These are phyloP conservation scores for Clitoria ternatea DNA, from an alignment of 306 rosid species.

Conservation along the genomic window DNA sequence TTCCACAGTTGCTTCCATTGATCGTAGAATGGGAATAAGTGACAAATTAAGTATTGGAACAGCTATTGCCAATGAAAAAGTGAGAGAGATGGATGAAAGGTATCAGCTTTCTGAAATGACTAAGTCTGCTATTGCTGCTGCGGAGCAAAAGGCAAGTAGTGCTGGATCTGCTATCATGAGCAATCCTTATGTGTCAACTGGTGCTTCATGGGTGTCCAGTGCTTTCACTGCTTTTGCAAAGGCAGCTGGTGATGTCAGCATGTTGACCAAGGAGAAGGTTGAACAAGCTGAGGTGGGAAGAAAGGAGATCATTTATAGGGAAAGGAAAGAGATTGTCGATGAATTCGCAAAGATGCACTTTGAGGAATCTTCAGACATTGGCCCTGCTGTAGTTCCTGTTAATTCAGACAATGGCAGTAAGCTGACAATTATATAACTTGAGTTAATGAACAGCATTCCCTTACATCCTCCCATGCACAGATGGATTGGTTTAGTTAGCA, in stretches of 20 bases:
- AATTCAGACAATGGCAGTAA: slow-evolving; percentile 42
- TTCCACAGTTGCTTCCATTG: slow-evolving; percentile 64
- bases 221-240: slow-evolving; percentile 59
- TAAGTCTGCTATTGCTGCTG: slow-evolving; percentile 59
- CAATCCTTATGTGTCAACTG: slow-evolving; percentile 52
- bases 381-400: slow-evolving; percentile 54
- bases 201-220: slow-evolving; percentile 72
- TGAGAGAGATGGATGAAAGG: slow-evolving; percentile 68
- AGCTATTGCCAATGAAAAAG: slow-evolving; percentile 62
- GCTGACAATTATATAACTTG: slow-evolving; percentile 34
- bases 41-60: slow-evolving; percentile 70
- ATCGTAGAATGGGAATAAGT: slow-evolving; percentile 59
- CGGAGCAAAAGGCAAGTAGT: slow-evolving; percentile 75
- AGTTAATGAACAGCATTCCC: slow-evolving; percentile 4
- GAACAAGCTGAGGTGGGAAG: slow-evolving; percentile 63
- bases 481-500: slow-evolving; percentile 19
- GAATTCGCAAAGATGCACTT: slow-evolving; percentile 26
- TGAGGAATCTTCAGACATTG: slow-evolving; percentile 14
- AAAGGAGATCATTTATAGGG: slow-evolving; percentile 34
- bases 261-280: slow-evolving; percentile 68
- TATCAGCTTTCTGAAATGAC: slow-evolving; percentile 68
- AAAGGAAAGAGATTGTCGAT: slow-evolving; percentile 44
- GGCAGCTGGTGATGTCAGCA: slow-evolving; percentile 73
- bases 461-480: slow-evolving; percentile 3
- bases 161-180: slow-evolving; percentile 75